Evolutionary conservation across 495 filamentous ascomycete genomes (phyloP), one percentile per base, ranked within the genome.

Genomic region (Penicillium egyptiacum): DNA sequence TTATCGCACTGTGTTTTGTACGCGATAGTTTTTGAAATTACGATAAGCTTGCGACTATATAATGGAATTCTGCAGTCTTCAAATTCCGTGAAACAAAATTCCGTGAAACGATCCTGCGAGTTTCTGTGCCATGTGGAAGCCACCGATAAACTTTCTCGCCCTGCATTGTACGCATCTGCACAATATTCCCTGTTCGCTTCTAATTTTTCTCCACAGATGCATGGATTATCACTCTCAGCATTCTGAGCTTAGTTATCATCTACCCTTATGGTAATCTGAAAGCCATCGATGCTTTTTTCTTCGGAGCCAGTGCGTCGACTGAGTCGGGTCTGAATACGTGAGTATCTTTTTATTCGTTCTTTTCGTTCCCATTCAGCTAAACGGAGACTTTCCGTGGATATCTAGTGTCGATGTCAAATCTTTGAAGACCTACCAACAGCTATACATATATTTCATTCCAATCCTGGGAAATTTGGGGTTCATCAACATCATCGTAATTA

Each of bases 131-230:
- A 70, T 70, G 66, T 69, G 68, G 68, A 69, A 63, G 56, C 30
- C 30, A 14, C 57, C 64, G 23, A 59, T 61, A 0, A 90, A 90
- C 69, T 92, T 90, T 70, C 87, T 92, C 67, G 85, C 84, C 2
- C 58, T 89, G 51, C 82, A 87, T 70, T 88, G 70, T 74, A 55
- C 17, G 62, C 19, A 22, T 10, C 14, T 20, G 7, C 5, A 28
- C 2, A 33, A 50, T 35, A 43, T 28, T 6, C 39, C 41, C 12
- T 42, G 22, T 28, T 11, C 33, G 37, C 10, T 42, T 25, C 46
- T 17, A 17, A 46, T 22, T 31, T 51, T 45, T 20, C 7, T 35
- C 23, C 30, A 0, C 4, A 77, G 74, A 77, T 60, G 62, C 70
- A 23, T 77, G 66, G 58, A 72, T 77, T 28, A 62, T 77, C 42